Percentiles rank a stretch among this genome's conserved stretches.
Conservation (phyloP, 257 asterid genomes). For the Leptodermis oblonga region DNA sequence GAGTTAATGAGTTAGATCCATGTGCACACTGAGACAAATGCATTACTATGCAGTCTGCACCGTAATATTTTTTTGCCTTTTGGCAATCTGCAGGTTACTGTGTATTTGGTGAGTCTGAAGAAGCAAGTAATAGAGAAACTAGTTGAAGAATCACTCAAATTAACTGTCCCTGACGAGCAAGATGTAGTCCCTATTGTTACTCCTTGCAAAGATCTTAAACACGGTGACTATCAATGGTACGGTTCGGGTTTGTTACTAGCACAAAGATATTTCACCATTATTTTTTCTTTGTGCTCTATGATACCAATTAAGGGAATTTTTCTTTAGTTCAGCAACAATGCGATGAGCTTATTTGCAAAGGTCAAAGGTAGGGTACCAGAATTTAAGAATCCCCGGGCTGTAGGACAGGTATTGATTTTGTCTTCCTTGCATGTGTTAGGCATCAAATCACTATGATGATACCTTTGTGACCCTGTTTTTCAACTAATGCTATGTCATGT, state of each 20-base stretch:
- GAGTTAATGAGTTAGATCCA: no score
- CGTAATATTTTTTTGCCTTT: no score
- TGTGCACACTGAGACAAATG: no score
- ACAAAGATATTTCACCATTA: not conserved
- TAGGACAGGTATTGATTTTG: conserved; percentile 63
- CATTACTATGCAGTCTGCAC: no score
- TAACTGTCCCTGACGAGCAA: conserved; percentile 56
- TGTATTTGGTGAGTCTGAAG: conserved; percentile 51
- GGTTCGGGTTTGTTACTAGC: not conserved
- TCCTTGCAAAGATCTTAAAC: conserved; percentile 61
- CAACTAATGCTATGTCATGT: conserved; percentile 9
- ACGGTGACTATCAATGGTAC: conserved; percentile 95
- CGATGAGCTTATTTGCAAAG: conserved; percentile 86
- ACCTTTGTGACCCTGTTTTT: not conserved
- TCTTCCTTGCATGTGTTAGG: not conserved
- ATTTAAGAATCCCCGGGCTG: conserved; percentile 64
- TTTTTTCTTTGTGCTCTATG: not conserved
- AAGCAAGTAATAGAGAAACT: conserved; percentile 51
- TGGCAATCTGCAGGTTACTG: conserved; percentile 44
- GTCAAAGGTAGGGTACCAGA: conserved; percentile 59
- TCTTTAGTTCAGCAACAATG: conserved; percentile 71
- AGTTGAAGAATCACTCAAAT: conserved; percentile 54
- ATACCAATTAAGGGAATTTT: conserved; percentile 10
- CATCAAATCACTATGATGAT: not conserved
- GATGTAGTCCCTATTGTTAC: conserved; percentile 58